Conservation (phyloP, 2,329 filamentous ascomycete genomes). For the Neopestalotiopsis clavispora region DNA sequence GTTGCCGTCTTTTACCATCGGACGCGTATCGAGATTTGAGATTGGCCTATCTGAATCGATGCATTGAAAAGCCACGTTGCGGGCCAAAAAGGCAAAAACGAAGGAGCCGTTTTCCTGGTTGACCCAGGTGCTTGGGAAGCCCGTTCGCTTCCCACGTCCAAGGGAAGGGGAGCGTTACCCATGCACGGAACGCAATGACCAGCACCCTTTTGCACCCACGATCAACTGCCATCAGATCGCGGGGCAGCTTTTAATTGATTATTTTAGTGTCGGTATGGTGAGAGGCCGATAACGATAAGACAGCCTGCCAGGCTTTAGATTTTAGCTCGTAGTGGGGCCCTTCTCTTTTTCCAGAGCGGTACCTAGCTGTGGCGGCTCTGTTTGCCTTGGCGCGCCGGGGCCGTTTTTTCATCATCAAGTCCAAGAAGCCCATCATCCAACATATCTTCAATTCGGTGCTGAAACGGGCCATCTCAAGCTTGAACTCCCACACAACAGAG, state of each 20-base stretch:
- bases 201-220: not conserved
- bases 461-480: not conserved
- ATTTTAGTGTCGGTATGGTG: not conserved
- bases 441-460: not conserved
- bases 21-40: not conserved
- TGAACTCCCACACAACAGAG: not conserved
- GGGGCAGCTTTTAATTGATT: not conserved
- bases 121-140: conserved; percentile 5
- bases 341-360: not conserved
- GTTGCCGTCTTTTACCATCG: not conserved
- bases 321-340: not conserved
- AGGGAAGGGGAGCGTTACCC: not conserved
- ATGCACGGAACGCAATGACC: conserved; percentile 7
- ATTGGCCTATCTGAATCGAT: not conserved
- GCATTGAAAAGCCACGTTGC: not conserved
- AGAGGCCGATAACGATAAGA: conserved; percentile 18
- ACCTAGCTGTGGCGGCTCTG: not conserved
- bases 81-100: not conserved
- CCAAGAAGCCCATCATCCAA: not conserved
- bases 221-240: conserved; percentile 10
- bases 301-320: not conserved
- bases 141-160: not conserved
- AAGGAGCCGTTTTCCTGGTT: not conserved
- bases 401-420: conserved; percentile 11
- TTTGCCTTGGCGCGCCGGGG: conserved; percentile 12